phyloP scores from a whole-genome alignment of 345 rosid species.

The Reutealis trisperma region DNA sequence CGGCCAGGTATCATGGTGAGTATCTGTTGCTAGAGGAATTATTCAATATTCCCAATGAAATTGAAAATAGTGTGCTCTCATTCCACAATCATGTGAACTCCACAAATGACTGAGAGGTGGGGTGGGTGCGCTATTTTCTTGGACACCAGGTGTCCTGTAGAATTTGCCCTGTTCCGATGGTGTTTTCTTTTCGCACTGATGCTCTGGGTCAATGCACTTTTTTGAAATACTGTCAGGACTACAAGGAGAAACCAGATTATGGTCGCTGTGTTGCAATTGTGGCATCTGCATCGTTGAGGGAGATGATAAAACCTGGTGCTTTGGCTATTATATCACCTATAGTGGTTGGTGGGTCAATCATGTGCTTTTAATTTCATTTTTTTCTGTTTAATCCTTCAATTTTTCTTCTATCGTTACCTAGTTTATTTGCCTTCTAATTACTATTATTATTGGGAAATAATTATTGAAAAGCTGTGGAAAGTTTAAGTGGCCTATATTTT shows the following conservation, averaged over 20 bases:
- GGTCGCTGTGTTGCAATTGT: constrained; percentile 98
- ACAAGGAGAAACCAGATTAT: constrained; percentile 96
- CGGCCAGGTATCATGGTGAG: constrained; percentile 99
- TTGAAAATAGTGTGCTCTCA: background rate
- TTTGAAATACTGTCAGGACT: constrained; percentile 50
- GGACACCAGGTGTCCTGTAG: constrained; percentile 69
- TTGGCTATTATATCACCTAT: constrained; percentile 90
- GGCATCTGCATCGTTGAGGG: constrained; percentile 91
- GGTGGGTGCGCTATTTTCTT: background rate
- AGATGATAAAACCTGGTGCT: constrained; percentile 99
- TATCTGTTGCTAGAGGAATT: background rate
- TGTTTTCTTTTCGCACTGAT: background rate
- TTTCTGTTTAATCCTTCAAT: background rate
- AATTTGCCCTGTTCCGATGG: constrained; percentile 13
- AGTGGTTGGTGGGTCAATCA: constrained; percentile 57
- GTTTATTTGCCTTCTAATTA: background rate
- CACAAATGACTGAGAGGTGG: background rate
- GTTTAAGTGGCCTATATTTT: background rate
- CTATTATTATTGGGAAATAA: background rate
- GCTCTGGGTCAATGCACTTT: background rate
- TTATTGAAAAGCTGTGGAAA: background rate
- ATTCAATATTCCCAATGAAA: background rate
- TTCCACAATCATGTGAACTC: background rate
- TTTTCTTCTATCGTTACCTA: background rate
- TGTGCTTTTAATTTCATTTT: background rate